A percentile compares a stretch with the other conserved stretches of the same genome.
Conservation (phyloP, 1,284 basidiomycete genomes). For the Amylostereum chailletii region DNA sequence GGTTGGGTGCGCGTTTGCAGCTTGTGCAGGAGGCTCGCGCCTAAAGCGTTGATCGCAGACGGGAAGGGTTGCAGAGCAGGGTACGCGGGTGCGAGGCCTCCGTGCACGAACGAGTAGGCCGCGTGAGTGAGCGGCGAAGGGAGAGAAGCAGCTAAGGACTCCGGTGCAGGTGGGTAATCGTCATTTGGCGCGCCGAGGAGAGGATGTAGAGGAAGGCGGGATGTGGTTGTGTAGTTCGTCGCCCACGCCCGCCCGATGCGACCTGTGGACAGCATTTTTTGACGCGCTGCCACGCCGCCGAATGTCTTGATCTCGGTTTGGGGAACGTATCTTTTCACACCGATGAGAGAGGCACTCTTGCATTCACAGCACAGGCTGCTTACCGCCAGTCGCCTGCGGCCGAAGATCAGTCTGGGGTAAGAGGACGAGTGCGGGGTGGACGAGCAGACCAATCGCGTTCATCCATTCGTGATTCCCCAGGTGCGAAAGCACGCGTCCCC, state of each 20-base stretch:
- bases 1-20: constrained; percentile 54
- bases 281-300: constrained; percentile 60
- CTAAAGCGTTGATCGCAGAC: constrained; percentile 68
- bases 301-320: constrained; percentile 75
- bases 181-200: constrained; percentile 62
- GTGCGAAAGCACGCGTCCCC: constrained; percentile 69
- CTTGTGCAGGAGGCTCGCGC: constrained; percentile 55
- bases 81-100: constrained; percentile 74
- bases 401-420: too few species aligned
- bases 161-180: constrained; percentile 47
- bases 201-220: constrained; percentile 72
- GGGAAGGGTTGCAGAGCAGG: constrained; percentile 72
- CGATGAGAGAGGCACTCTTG: constrained; percentile 2
- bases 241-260: constrained; percentile 81
- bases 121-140: constrained; percentile 54
- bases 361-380: constrained; percentile 8
- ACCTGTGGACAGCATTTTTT: constrained; percentile 65
- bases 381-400: constrained; percentile 75
- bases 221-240: constrained; percentile 77
- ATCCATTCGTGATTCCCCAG: constrained; percentile 91
- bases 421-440: background rate
- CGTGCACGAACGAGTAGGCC: constrained; percentile 82
- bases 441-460: constrained; percentile 68
- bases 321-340: constrained; percentile 66
- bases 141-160: constrained; percentile 8